These are phyloP conservation scores for Aspergillus pseudonomiae DNA, from an alignment of 2,329 filamentous ascomycete genomes.

Conservation along the genomic window DNA sequence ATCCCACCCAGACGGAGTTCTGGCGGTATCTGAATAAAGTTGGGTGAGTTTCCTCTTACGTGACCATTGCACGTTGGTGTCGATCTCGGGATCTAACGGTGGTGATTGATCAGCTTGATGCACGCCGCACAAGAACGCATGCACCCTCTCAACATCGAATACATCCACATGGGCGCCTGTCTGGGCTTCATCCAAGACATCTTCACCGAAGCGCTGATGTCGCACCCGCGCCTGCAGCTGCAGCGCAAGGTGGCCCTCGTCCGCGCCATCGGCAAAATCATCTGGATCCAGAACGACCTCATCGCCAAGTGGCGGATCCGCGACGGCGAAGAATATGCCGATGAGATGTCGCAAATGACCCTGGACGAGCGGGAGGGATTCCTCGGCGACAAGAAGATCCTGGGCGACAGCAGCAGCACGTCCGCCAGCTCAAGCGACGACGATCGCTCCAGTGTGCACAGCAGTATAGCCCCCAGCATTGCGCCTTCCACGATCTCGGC, in stretches of 20 bases:
- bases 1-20: slow-evolving; percentile 74
- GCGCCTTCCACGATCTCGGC: slow-evolving; percentile 23
- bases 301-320: slow-evolving; percentile 81
- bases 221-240: slow-evolving; percentile 67
- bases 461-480: slow-evolving; percentile 21
- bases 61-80: background rate
- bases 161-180: slow-evolving; percentile 73
- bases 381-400: slow-evolving; percentile 63
- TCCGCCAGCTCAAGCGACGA: slow-evolving; percentile 34
- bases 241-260: slow-evolving; percentile 72
- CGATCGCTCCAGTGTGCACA: slow-evolving; percentile 32
- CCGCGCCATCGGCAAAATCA: slow-evolving; percentile 76
- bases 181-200: slow-evolving; percentile 78
- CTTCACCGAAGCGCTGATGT: slow-evolving; percentile 74
- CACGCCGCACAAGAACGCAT: slow-evolving; percentile 74
- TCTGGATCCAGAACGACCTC: slow-evolving; percentile 87
- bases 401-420: slow-evolving; percentile 33
- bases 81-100: background rate
- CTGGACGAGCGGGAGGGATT: slow-evolving; percentile 65
- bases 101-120: slow-evolving; percentile 62
- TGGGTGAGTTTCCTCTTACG: slow-evolving; percentile 54
- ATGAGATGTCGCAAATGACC: slow-evolving; percentile 43
- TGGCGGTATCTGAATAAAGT: slow-evolving; percentile 87
- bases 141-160: slow-evolving; percentile 76
- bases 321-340: slow-evolving; percentile 64